Percentiles rank a stretch among this genome's conserved stretches.
These are phyloP conservation scores for Penicillium robsamsonii DNA, from an alignment of 495 filamentous ascomycete species.

Conservation along the genomic window DNA sequence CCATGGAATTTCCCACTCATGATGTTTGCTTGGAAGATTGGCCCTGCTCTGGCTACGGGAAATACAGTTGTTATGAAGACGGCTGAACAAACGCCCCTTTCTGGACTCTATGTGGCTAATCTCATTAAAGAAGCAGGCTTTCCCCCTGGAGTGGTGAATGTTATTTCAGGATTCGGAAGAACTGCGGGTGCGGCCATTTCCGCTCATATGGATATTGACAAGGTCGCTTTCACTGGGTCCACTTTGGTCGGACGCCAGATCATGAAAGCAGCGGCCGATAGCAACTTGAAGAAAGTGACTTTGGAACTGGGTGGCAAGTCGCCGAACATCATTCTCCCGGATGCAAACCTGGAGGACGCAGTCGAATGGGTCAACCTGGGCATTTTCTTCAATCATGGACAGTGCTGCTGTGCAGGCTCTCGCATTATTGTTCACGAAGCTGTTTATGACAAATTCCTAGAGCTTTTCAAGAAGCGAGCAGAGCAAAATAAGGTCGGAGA, in stretches of 20 bases:
- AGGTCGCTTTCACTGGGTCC: constrained; percentile 88
- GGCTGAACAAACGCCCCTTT: constrained; percentile 3
- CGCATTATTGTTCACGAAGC: constrained; percentile 74
- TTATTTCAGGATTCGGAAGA: constrained; percentile 80
- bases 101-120: constrained; percentile 3
- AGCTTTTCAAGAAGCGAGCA: constrained; percentile 72
- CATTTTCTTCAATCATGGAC: constrained; percentile 90
- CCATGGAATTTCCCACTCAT: constrained; percentile 89
- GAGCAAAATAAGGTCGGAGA: constrained; percentile 73
- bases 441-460: constrained; percentile 70
- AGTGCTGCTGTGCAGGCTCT: constrained; percentile 86
- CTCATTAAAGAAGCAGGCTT: constrained; percentile 61
- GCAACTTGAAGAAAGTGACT: constrained; percentile 90
- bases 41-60: constrained; percentile 58
- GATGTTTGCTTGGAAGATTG: constrained; percentile 88
- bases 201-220: constrained; percentile 89
- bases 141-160: constrained; percentile 84
- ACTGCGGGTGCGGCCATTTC: constrained; percentile 81
- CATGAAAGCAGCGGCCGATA: constrained; percentile 82
- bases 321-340: constrained; percentile 85
- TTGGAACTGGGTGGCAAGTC: constrained; percentile 89
- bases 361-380: constrained; percentile 90
- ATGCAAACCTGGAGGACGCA: constrained; percentile 83
- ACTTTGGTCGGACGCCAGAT: constrained; percentile 77
- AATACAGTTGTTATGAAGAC: constrained; percentile 9